Evolutionary conservation across 768 basidiomycete species (phyloP), one percentile per base, ranked within the genome.

Genomic region (Hysterangium stoloniferum): DNA sequence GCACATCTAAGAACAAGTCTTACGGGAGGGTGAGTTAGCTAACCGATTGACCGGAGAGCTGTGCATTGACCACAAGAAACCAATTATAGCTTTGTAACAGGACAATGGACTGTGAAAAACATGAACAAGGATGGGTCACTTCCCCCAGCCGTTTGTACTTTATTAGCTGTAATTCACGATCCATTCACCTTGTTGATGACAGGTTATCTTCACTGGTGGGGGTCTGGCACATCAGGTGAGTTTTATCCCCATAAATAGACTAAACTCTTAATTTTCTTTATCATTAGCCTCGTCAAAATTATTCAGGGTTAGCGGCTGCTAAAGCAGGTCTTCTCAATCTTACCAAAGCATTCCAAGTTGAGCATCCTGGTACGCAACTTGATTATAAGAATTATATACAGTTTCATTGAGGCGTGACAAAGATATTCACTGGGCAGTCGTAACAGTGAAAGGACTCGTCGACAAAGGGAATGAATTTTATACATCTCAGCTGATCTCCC

Each of bases 151-250:
- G 47, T 49, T n/a, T 38, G 47, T 37, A 31, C 17, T 34, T 34
- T 34, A 13, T 17, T 31, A 31, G 6, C 4, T n/a, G 5, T 17
- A 4, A 5, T 22, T 6, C 6, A 8, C 6, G 12, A 22, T 27
- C 11, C 34, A 17, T 19, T 38, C 37, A 37, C 22, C 8, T 38
- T 27, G 47, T 17, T 36, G 34, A 36, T 25, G 47, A 47, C 24
- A 49, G 47, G 47, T 49, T 38, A 34, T 49, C 2, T 49, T 49
- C 32, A 49, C 47, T 22, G 47, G 47, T 19, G 47, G 47, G 15
- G 47, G 47, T 12, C n/a, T 49, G 35, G 34, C 25, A 19, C 47
- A 37, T 29, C 47, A 49, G 20, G 47, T 49, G 25, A 37, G 47
- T 15, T 29, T 11, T 25, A 12, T 47, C n/a, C 15, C 15, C 15